Conservation (phyloP, 345 rosid species). For the Sisymbrium irio region DNA sequence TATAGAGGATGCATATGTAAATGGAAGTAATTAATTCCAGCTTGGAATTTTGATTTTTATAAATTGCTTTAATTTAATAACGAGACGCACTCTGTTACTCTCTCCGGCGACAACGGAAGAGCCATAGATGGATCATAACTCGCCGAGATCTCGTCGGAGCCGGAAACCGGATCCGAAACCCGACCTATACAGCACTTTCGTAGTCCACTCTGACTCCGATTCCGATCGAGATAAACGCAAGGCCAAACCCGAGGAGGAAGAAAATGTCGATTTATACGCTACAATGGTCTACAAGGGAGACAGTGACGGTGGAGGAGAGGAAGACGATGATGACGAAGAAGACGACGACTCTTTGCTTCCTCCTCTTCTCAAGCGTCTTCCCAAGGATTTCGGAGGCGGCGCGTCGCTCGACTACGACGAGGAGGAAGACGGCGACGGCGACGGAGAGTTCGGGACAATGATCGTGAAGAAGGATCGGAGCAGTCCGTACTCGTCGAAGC, state of each 20-base stretch:
- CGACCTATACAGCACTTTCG: constrained; percentile 54
- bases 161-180: constrained; percentile 46
- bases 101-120: constrained; percentile 27
- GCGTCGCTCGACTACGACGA: constrained; percentile 54
- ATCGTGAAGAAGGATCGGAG: constrained; percentile 60
- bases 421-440: constrained; percentile 41
- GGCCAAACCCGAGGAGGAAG: constrained; percentile 31
- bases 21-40: neutral
- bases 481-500: constrained; percentile 33
- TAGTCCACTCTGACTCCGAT: constrained; percentile 55
- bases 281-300: constrained; percentile 49
- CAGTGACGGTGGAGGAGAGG: constrained; percentile 37
- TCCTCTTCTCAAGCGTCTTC: constrained; percentile 83
- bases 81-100: neutral
- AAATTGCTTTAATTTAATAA: neutral
- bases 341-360: constrained; percentile 80
- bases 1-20: too few species aligned
- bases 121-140: constrained; percentile 46
- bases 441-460: constrained; percentile 75
- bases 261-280: constrained; percentile 46
- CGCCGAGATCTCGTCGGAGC: constrained; percentile 42
- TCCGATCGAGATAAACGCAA: constrained; percentile 35
- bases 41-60: neutral
- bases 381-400: constrained; percentile 86
- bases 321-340: constrained; percentile 59